Base-by-base conservation (phyloP, 108 stramenopile species). In the Bacterosira constricta region DNA sequence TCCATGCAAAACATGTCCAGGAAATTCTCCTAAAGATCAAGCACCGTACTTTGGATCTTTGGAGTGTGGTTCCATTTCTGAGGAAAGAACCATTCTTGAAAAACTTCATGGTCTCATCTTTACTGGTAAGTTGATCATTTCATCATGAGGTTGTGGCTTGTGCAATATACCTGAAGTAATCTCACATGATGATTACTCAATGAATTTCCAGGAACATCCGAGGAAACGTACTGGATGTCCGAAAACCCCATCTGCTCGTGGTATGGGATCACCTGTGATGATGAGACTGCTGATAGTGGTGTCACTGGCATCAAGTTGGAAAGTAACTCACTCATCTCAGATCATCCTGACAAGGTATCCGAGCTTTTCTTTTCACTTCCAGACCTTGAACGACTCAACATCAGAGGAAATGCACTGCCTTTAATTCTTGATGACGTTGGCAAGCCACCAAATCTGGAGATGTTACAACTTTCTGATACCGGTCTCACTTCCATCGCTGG, bases 391-490 rank as follows among this genome's bases (percentile, higher is more conserved):
- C 34, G 45, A 12, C 57, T 81, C 44, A 73, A 77, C 41, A 23
- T 81, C 13, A 36, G 71, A 64, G 76, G 80, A 34, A 81, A 81
- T 32, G 53, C 82, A 45, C 75, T 91, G n/a, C 66, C 73, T 8
- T 55, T 91, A 12, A 79, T 66, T 27, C 83, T 88, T 29, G 73
- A 81, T 21, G 74, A 75, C 31, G 83, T 91, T 44, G 82, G 83
- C 44, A 71, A 64, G 9, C 77, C 72, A 5, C 59, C 62, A 21
- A 72, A 75, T 37, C 80, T 89, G 30, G 65, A 79, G 39, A 29
- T 57, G 10, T 58, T 90, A 47, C 79, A 88, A 55, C 12, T 88
- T 29, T 91, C 93, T 7, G 80, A 85, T 21, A 86, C 84, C 30
- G 69, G 84, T 18, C 65, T 88, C 31, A 67, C 61, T 9, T 60